A percentile compares a stretch with the other conserved stretches of the same genome.
Evolutionary conservation across 768 basidiomycete genomes (phyloP).

Genomic region (Tephrocybe rancida): DNA sequence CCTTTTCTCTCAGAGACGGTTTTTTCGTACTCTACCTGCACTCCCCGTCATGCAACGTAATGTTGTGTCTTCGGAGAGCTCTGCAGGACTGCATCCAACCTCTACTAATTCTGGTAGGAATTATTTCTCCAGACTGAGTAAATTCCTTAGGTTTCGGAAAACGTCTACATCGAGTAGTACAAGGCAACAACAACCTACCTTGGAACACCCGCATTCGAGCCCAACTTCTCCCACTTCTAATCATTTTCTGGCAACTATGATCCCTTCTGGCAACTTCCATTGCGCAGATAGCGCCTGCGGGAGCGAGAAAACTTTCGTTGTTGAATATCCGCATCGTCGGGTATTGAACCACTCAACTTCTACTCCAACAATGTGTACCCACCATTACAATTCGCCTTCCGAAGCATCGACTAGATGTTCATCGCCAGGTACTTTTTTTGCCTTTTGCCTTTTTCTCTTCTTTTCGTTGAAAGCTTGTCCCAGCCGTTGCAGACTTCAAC

Average conservation of each 20-base stretch:
- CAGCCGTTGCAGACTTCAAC: neutral
- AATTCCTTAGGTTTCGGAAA: conserved; percentile 9
- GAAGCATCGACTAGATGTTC: conserved; percentile 5
- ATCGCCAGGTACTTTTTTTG: conserved; percentile 2
- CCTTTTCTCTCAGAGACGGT: no score
- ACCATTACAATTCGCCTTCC: neutral
- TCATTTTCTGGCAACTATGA: neutral
- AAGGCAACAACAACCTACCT: neutral
- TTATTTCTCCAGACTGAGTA: conserved; percentile 11
- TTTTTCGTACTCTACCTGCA: neutral
- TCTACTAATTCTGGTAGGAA: neutral
- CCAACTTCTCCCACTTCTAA: neutral
- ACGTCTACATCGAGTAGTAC: conserved; percentile 1
- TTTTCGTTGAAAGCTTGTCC: neutral
- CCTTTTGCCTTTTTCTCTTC: neutral
- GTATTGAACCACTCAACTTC: conserved; percentile 16
- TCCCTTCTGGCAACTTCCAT: neutral
- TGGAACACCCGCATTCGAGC: neutral
- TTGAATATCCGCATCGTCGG: conserved; percentile 1
- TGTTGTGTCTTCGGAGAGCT: neutral
- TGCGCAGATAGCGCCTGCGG: neutral
- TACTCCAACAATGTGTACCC: conserved; percentile 6
- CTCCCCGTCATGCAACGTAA: conserved; percentile 5
- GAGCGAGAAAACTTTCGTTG: neutral
- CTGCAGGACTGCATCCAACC: neutral